Conservation (phyloP, 495 filamentous ascomycete species). For the Symbiotaphrina buchneri region DNA sequence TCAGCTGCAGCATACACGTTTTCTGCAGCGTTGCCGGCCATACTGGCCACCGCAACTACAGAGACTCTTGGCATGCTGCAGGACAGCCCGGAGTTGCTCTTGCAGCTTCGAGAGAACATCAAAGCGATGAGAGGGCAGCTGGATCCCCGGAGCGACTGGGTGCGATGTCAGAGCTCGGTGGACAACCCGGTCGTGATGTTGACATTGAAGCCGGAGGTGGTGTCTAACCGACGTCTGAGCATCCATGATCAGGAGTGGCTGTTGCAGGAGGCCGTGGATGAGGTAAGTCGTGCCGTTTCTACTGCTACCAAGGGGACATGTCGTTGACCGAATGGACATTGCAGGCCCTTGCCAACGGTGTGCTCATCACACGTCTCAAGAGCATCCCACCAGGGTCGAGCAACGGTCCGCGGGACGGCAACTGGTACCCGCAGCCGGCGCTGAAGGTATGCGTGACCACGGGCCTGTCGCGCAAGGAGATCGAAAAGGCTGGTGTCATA, state of each 20-base stretch:
- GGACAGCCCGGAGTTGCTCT: constrained; percentile 54
- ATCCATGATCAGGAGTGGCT: constrained; percentile 62
- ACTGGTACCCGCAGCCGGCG: constrained; percentile 42
- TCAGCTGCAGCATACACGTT: constrained; percentile 79
- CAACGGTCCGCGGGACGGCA: constrained; percentile 33
- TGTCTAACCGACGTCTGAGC: constrained; percentile 41
- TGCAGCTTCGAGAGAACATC: constrained; percentile 58
- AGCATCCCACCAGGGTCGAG: constrained; percentile 37
- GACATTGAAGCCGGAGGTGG: constrained; percentile 64
- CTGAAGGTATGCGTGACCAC: constrained; percentile 80
- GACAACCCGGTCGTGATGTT: constrained; percentile 80
- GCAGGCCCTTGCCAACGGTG: constrained; percentile 58
- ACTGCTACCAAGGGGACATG: background rate
- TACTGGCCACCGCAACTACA: constrained; percentile 84
- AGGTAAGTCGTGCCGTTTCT: constrained; percentile 30
- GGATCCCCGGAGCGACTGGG: constrained; percentile 86
- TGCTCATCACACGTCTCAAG: constrained; percentile 74
- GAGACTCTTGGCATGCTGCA: constrained; percentile 72
- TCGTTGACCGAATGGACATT: constrained; percentile 3
- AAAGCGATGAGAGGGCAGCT: constrained; percentile 65
- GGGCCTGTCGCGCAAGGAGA: constrained; percentile 78
- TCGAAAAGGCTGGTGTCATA: constrained; percentile 71
- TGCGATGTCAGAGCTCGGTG: constrained; percentile 52
- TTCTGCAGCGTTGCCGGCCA: constrained; percentile 81
- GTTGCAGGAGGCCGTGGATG: constrained; percentile 78